phyloP scores from a whole-genome alignment of 2,329 filamentous ascomycete genomes.

The Ambrosiella cleistominuta region DNA sequence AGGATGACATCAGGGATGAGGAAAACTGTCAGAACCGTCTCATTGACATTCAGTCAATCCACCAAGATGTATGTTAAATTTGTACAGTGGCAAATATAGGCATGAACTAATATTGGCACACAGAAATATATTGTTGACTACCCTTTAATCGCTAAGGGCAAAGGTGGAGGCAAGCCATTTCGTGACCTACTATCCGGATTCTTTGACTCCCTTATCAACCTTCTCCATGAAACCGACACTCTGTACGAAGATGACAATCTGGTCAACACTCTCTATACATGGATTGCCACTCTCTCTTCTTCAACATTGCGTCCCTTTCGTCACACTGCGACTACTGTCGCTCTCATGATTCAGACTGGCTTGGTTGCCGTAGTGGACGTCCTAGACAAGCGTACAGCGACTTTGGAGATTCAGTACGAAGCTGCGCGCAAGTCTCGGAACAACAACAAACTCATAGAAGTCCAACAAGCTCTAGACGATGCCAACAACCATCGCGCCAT shows the following conservation, averaged over 20 bases:
- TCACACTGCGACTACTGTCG: conserved; percentile 79
- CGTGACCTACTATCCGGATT: conserved; percentile 62
- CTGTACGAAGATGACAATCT: conserved; percentile 62
- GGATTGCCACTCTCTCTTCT: conserved; percentile 82
- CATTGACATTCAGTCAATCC: conserved; percentile 71
- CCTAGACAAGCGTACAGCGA: conserved; percentile 55
- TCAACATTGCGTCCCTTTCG: conserved; percentile 76
- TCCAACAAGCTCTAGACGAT: conserved; percentile 55
- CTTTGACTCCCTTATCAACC: conserved; percentile 56
- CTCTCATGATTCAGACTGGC: conserved; percentile 60
- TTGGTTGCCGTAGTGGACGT: conserved; percentile 57
- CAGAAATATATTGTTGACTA: conserved; percentile 66
- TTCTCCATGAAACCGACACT: conserved; percentile 64
- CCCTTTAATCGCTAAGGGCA: conserved; percentile 69
- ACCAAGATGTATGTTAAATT: conserved; percentile 46
- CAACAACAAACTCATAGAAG: conserved; percentile 56
- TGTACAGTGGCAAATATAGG: neutral
- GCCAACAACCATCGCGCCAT: conserved; percentile 51
- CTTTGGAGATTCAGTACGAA: conserved; percentile 61
- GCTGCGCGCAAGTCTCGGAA: conserved; percentile 57
- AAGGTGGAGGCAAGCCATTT: conserved; percentile 53
- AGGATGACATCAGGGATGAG: conserved; percentile 72
- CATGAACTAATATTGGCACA: neutral
- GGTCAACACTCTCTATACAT: conserved; percentile 75
- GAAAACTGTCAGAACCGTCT: conserved; percentile 70